Evolutionary conservation across 1,139 yeast species (phyloP), one percentile per base, ranked within the genome.

Genomic region (Taphrina deformans): DNA sequence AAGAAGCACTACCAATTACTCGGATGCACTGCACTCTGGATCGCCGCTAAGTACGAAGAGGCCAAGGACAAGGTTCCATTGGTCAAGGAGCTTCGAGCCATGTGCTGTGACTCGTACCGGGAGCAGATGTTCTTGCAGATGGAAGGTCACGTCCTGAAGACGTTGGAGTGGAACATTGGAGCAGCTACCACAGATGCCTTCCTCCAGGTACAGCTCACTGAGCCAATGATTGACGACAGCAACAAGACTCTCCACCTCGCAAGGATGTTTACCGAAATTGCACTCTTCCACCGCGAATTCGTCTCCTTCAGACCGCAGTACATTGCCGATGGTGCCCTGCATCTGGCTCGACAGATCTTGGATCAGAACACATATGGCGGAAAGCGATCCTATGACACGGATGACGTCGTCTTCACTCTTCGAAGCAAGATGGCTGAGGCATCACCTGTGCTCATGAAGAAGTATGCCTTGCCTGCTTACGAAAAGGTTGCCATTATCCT

Each of bases 21-120:
- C 14, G 97, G 97, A 1, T 88, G 96, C 72, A 88, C 97, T 1
- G 89, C 97, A 3, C 80, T 93, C 65, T 92, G 98, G 97, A 85
- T 93, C 55, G 97, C 98, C 6, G 90, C 96, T 64, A 93, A 93
- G 76, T 89, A 88, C 75, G 91, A 89, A 73, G 97, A 91, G 75
- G 88, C 88, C 73, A 92, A 92, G 77, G 82, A 85, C 66, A 79
- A 89, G 66, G 91, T 90, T 2, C 97, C 97, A 33, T 86, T 93
- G 0, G 80, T 91, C 65, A 81, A 83, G 64, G 97, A 91, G 72
- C 82, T 92, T 70, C 82, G 87, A 23, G 78, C 84, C 70, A 83
- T 90, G 86, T 89, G 97, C 76, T 83, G 96, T 68, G 84, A 85
- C 72, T 90, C 91, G 14, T 92, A 90, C 74, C 96, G 90, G 70